Evolutionary conservation across 768 basidiomycete genomes (phyloP).

Genomic region (Phylloporus arenicola): DNA sequence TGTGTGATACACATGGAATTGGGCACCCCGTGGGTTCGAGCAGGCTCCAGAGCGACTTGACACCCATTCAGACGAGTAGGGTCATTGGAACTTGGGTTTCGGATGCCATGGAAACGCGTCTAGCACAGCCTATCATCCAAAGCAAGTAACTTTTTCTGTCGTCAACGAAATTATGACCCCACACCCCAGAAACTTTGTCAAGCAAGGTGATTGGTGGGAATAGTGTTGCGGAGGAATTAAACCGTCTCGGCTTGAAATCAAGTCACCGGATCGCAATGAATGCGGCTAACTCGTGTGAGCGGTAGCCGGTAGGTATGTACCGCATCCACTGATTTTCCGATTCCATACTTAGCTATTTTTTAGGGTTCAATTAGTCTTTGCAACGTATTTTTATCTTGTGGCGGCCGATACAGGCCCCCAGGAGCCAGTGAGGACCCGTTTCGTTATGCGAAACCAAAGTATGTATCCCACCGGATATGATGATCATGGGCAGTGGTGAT

Average conservation of each 20-base stretch:
- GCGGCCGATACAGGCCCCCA: not conserved
- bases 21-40: conserved; percentile 91
- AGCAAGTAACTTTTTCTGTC: too few relatives aligned
- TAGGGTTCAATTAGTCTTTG: conserved; percentile 9
- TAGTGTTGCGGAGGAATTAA: not conserved
- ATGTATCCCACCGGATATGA: not conserved
- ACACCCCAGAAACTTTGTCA: too few relatives aligned
- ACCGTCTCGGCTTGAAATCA: not conserved
- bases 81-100: not conserved
- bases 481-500: not conserved
- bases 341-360: conserved; percentile 1
- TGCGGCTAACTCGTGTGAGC: not conserved
- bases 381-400: not conserved
- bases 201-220: too few relatives aligned
- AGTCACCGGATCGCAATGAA: conserved; percentile 1
- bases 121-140: too few relatives aligned
- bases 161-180: too few relatives aligned
- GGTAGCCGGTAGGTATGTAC: too few relatives aligned
- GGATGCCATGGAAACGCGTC: too few relatives aligned
- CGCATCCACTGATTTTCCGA: not conserved
- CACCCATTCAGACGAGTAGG: conserved; percentile 70
- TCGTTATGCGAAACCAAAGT: not conserved
- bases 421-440: too few relatives aligned
- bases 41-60: conserved; percentile 93
- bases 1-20: conserved; percentile 47